Base-by-base conservation (phyloP, 306 rosid genomes). In the Prunus campanulata region DNA sequence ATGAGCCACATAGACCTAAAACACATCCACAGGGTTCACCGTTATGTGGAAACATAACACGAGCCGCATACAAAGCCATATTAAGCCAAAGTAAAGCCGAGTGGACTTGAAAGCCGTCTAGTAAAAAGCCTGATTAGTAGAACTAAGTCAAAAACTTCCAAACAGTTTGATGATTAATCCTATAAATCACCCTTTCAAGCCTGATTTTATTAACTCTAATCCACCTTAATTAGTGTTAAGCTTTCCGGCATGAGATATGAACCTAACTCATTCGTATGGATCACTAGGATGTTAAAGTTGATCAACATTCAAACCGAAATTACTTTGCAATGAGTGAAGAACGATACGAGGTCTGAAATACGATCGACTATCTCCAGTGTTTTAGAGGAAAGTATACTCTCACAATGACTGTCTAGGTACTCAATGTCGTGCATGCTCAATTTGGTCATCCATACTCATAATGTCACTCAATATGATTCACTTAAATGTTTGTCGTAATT, bases 11-110 rank as follows among this genome's bases (percentile, higher is more conserved):
- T 39, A 56, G 39, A 54, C 66, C 11, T 55, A 71, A 56, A 56
- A 56, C 66, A 39, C 25, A 35, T 56, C 20, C 49, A 9, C 15
- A 20, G 76, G 19, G 11, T 11, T 56, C 76, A 20, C 27, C 9
- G 11, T 30, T 55, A 19, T 8, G 66, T 55, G 52, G 54, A 39
- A 56, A 72, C 66, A 72, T 56, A 39, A 39, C 76, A 72, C 76
- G 76, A 56, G 14, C 35, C 35, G 35, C 22, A 52, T 19, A 16
- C 6, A 19, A 52, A 70, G 27, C 49, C 46, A 29, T 16, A 50
- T 70, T 57, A 29, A 25, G 57, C 62, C 74, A 49, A 50, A 50
- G 29, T 6, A 51, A 7, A 30, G 52, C 54, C 5, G 52, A 56
- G 54, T 39, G 66, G 35, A 64, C 14, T 35, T 16, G 11, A 25